Conservation (phyloP, 108 stramenopile species). For the Parietichytrium sp. region DNA sequence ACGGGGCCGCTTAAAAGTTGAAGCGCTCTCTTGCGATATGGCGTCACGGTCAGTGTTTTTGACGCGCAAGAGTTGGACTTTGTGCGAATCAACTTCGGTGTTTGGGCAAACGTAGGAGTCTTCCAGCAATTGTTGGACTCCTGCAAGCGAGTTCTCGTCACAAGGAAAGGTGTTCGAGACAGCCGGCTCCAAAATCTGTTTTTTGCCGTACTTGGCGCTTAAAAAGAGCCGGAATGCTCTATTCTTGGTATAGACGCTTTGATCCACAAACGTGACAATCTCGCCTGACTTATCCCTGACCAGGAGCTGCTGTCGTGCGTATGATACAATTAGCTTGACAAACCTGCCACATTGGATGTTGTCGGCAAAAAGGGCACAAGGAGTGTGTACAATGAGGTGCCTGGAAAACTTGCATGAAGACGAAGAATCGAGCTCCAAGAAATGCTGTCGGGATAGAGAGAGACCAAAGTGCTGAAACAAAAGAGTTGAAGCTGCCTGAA, state of each 20-base stretch:
- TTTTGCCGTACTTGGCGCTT: conserved; percentile 50
- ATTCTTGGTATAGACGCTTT: conserved; percentile 51
- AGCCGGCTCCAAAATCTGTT: background rate
- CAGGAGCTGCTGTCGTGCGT: background rate
- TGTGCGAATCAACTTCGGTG: too few species aligned
- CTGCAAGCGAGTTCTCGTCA: background rate
- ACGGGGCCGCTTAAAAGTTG: too few species aligned
- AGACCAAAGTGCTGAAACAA: conserved; percentile 35
- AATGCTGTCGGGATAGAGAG: background rate
- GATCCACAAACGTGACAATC: conserved; percentile 28
- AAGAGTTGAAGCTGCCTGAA: conserved; percentile 43
- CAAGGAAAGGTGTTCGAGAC: background rate
- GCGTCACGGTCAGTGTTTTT: too few species aligned
- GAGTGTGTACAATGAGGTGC: conserved; percentile 52
- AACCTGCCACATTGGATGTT: conserved; percentile 29
- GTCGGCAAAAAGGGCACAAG: conserved; percentile 16
- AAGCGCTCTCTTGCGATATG: too few species aligned
- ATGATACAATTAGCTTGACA: background rate
- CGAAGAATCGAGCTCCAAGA: conserved; percentile 61
- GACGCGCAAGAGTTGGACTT: too few species aligned
- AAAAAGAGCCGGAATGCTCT: conserved; percentile 56
- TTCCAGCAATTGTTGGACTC: background rate
- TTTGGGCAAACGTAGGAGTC: conserved; percentile 21
- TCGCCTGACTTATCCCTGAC: background rate
- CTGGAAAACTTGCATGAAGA: conserved; percentile 57